These are phyloP conservation scores for Xerophyta viscosa DNA, from an alignment of 106 monocot genomes.

Conservation along the genomic window DNA sequence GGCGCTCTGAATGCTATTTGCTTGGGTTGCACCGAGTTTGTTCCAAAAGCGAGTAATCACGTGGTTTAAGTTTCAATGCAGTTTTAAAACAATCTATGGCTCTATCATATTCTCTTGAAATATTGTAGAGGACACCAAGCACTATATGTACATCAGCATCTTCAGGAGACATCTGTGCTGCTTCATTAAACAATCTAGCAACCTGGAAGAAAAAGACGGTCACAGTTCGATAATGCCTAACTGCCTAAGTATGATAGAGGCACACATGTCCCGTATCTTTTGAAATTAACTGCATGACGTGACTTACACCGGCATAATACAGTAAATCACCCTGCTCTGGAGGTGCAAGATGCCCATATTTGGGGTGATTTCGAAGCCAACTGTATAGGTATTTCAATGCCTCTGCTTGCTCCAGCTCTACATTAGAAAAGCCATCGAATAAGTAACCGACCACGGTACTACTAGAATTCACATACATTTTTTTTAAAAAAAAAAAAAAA, in stretches of 20 bases:
- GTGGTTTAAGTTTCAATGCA: slow-evolving; percentile 85
- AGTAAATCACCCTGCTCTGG: slow-evolving; percentile 38
- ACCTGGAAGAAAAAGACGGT: slow-evolving; percentile 40
- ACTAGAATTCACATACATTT: too few species aligned
- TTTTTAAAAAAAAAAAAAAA: too few species aligned
- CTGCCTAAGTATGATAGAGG: too few species aligned
- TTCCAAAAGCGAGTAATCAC: slow-evolving; percentile 98
- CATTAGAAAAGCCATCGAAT: too few species aligned
- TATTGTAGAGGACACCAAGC: slow-evolving; percentile 87
- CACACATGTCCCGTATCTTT: too few species aligned
- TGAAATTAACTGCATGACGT: too few species aligned
- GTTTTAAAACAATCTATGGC: slow-evolving; percentile 64
- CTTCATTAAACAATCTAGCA: slow-evolving; percentile 81
- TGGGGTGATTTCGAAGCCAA: slow-evolving; percentile 98
- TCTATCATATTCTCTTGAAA: slow-evolving; percentile 96
- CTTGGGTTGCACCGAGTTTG: slow-evolving; percentile 98
- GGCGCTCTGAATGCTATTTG: slow-evolving; percentile 89
- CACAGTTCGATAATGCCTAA: neutral
- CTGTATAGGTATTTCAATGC: slow-evolving; percentile 78
- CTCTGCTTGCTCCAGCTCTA: slow-evolving; percentile 89
- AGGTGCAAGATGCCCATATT: slow-evolving; percentile 69
- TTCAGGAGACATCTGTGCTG: slow-evolving; percentile 87
- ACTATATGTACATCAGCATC: slow-evolving; percentile 98
- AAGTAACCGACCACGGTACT: too few species aligned
- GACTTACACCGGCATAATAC: slow-evolving; percentile 85